Conservation (phyloP, 805 yeast genomes). For the Monosporozyma unispora region DNA sequence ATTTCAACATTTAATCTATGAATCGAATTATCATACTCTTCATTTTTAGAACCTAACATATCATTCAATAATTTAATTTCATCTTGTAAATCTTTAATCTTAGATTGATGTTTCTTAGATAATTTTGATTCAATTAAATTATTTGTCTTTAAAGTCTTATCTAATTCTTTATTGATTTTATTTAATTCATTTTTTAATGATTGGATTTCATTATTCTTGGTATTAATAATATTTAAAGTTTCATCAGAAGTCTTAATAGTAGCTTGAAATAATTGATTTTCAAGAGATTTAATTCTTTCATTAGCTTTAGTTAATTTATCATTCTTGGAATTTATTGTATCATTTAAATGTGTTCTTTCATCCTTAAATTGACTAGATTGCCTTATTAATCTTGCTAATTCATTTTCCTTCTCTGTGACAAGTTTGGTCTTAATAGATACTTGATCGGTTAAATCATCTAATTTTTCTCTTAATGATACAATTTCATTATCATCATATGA, state of each 20-base stretch:
- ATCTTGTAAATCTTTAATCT: conserved; percentile 8
- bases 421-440: neutral
- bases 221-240: conserved; percentile 10
- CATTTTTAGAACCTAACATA: neutral
- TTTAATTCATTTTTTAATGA: conserved; percentile 5
- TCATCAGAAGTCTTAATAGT: conserved; percentile 16
- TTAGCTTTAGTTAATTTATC: conserved; percentile 3
- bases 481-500: neutral
- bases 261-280: conserved; percentile 15
- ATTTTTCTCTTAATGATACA: neutral
- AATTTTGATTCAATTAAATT: conserved; percentile 3
- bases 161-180: conserved; percentile 2
- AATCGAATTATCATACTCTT: neutral
- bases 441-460: neutral
- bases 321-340: neutral
- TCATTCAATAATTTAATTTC: conserved; percentile 7
- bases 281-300: conserved; percentile 6
- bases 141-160: conserved; percentile 1
- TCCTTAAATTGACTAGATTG: neutral
- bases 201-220: conserved; percentile 15
- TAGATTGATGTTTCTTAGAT: conserved; percentile 5
- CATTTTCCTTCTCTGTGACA: neutral
- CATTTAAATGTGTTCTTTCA: neutral
- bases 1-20: conserved; percentile 1
- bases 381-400: neutral